Percentiles rank a stretch among this genome's conserved stretches.
These are phyloP conservation scores for Closterium sp. DNA, from an alignment of 139 green algal species.

Conservation along the genomic window DNA sequence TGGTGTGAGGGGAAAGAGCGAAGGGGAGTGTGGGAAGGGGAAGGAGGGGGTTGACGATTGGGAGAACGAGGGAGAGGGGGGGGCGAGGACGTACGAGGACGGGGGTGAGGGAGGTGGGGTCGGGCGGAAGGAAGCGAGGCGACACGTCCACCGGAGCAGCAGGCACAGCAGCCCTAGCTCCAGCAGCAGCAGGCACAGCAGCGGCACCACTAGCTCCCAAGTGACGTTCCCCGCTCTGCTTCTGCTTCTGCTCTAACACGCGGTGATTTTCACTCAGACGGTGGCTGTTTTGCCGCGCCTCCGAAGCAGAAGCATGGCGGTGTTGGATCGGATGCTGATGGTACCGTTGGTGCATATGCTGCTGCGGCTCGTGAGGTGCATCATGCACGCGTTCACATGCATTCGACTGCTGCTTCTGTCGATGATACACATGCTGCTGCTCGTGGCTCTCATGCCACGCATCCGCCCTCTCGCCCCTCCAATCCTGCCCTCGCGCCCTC, in stretches of 20 bases:
- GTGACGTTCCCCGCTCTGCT: no score
- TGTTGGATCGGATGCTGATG: neutral
- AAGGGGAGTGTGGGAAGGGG: no score
- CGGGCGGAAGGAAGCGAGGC: neutral
- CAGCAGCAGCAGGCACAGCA: no score
- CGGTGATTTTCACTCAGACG: no score
- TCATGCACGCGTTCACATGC: no score
- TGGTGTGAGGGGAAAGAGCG: no score
- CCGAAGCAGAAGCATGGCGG: no score
- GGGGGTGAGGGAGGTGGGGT: neutral
- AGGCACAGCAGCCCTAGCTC: neutral
- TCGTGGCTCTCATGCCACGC: neutral
- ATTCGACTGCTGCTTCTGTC: neutral
- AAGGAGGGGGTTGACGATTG: no score
- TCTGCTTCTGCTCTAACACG: no score
- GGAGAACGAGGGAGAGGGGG: neutral
- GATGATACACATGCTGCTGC: neutral
- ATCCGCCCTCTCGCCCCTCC: neutral
- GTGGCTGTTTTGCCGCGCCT: no score
- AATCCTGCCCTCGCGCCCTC: neutral
- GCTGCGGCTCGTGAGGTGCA: neutral
- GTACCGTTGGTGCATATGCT: neutral
- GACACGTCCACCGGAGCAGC: neutral
- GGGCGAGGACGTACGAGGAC: no score
- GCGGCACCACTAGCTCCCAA: no score